These are phyloP conservation scores for Phytomonas serpens DNA, from an alignment of 208 protist species.

Conservation along the genomic window DNA sequence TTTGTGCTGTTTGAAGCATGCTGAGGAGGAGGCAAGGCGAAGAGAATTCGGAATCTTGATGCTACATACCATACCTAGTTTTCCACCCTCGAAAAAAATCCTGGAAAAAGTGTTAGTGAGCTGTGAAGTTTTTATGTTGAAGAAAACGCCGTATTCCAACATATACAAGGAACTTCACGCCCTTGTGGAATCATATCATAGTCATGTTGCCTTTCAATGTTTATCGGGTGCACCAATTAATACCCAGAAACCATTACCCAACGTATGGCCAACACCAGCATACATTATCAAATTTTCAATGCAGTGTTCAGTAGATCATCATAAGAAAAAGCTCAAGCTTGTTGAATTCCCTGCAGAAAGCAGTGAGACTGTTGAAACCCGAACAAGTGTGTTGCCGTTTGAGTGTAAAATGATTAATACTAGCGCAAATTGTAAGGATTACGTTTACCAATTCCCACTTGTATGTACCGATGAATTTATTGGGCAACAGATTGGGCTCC, in stretches of 20 bases:
- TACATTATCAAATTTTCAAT: conserved; percentile 1
- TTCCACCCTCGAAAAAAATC: conserved; percentile 48
- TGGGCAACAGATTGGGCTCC: conserved; percentile 50
- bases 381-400: background rate
- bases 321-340: background rate
- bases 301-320: background rate
- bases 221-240: background rate
- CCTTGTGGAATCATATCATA: conserved; percentile 16
- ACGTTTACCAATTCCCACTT: conserved; percentile 67
- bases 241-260: background rate
- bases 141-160: conserved; percentile 13
- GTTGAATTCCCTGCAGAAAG: background rate
- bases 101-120: conserved; percentile 26
- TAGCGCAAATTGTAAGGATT: conserved; percentile 36
- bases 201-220: conserved; percentile 3
- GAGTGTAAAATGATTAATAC: background rate
- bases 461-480: conserved; percentile 45
- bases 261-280: background rate
- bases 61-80: conserved; percentile 49
- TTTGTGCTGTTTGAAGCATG: conserved; percentile 52
- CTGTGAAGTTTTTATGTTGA: conserved; percentile 2
- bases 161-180: conserved; percentile 21
- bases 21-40: conserved; percentile 50
- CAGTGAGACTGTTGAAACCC: background rate
- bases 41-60: conserved; percentile 58